Evolutionary conservation across 805 yeast species (phyloP).

Genomic region (Maudiozyma saulgeensis): DNA sequence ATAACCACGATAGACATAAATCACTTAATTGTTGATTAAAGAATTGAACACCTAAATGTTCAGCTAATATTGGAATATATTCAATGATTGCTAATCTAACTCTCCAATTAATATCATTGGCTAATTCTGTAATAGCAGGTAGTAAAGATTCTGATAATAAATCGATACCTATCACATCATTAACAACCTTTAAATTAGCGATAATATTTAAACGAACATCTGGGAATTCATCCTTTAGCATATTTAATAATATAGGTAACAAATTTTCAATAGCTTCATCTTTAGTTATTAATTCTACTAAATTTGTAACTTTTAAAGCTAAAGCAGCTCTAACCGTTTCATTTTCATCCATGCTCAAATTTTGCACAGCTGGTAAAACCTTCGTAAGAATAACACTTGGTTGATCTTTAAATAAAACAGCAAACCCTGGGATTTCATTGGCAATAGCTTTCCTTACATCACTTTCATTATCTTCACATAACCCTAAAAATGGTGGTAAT

Average conservation of each 20-base stretch:
- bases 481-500: conserved; percentile 52
- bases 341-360: conserved; percentile 79
- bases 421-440: conserved; percentile 76
- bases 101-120: conserved; percentile 96
- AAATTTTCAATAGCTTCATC: conserved; percentile 74
- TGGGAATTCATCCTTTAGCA: conserved; percentile 95
- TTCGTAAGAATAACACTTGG: conserved; percentile 50
- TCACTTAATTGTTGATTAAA: conserved; percentile 87
- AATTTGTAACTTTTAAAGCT: conserved; percentile 77
- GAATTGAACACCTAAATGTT: conserved; percentile 86
- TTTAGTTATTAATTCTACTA: conserved; percentile 79
- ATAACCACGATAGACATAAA: conserved; percentile 92
- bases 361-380: conserved; percentile 75
- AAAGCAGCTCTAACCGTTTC: conserved; percentile 90
- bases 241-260: conserved; percentile 78
- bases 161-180: conserved; percentile 89
- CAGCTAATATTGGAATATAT: conserved; percentile 88
- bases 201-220: conserved; percentile 93
- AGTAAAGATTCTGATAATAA: conserved; percentile 74
- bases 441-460: conserved; percentile 95
- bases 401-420: conserved; percentile 38
- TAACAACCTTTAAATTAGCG: conserved; percentile 82
- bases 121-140: conserved; percentile 93
- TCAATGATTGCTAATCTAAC: conserved; percentile 94
- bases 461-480: conserved; percentile 88